Evolutionary conservation across 2,329 filamentous ascomycete species (phyloP).

Genomic region (Neopestalotiopsis rosae): DNA sequence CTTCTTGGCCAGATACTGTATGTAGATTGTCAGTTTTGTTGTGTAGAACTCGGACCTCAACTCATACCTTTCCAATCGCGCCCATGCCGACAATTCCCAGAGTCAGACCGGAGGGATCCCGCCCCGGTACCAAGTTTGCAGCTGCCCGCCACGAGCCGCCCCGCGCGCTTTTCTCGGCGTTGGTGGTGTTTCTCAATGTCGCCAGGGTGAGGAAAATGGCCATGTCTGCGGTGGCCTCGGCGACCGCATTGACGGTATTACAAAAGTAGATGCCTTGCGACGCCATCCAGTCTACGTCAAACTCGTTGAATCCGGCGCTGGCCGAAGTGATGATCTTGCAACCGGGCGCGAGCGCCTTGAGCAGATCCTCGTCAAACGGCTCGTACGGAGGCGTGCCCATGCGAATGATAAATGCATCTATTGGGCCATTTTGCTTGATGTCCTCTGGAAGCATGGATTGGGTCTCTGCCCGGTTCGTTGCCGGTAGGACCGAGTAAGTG

Average conservation of each 20-base stretch:
- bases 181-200: conserved; percentile 49
- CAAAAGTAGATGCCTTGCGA: conserved; percentile 54
- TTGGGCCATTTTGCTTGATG: conserved; percentile 42
- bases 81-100: conserved; percentile 57
- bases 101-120: conserved; percentile 48
- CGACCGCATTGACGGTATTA: conserved; percentile 57
- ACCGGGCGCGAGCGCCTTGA: conserved; percentile 43
- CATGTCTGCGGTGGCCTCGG: conserved; percentile 58
- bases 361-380: conserved; percentile 52
- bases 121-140: conserved; percentile 37
- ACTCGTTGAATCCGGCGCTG: conserved; percentile 54
- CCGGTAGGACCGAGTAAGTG: conserved; percentile 44
- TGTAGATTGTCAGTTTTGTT: not conserved
- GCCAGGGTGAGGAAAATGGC: conserved; percentile 42
- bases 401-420: conserved; percentile 54
- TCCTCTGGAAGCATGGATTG: conserved; percentile 41
- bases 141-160: conserved; percentile 43
- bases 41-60: no score
- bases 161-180: conserved; percentile 42
- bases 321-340: conserved; percentile 53
- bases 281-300: conserved; percentile 49
- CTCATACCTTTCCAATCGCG: conserved; percentile 46
- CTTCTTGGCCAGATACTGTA: not conserved
- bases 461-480: conserved; percentile 41
- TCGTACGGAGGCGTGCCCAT: conserved; percentile 55